Conservation (phyloP, 1,139 yeast species). For the Sugiyamaella pinicola region DNA sequence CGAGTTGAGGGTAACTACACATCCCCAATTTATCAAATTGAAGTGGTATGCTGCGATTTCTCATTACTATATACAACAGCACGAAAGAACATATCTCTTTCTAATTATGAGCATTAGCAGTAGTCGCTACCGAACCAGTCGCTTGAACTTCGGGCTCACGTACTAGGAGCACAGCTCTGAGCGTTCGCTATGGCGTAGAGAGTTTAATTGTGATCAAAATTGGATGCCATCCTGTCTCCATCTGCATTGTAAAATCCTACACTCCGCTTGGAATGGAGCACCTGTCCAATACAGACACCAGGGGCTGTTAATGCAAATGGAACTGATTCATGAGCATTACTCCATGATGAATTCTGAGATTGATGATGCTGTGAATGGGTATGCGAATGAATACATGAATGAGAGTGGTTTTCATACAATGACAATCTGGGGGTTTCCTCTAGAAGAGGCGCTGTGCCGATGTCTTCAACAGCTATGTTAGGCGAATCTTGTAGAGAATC, state of each 20-base stretch:
- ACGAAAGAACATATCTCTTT: too few species aligned
- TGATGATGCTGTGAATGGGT: background rate
- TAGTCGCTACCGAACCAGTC: too few species aligned
- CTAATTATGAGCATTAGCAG: too few species aligned
- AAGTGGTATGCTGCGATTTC: too few species aligned
- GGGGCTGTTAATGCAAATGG: constrained; percentile 23
- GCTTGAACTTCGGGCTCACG: too few species aligned
- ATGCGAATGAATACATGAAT: background rate
- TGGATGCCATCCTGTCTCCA: background rate
- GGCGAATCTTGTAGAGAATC: background rate
- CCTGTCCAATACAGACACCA: constrained; percentile 25
- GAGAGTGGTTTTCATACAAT: background rate
- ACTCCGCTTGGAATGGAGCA: constrained; percentile 25
- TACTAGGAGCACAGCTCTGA: too few species aligned
- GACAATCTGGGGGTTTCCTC: background rate
- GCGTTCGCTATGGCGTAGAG: too few species aligned
- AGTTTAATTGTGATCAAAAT: too few species aligned
- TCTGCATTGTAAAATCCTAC: background rate
- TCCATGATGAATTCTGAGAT: constrained; percentile 17
- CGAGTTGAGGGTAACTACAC: too few species aligned
- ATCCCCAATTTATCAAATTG: too few species aligned
- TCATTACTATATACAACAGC: too few species aligned
- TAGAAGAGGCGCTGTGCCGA: background rate
- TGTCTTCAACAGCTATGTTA: background rate
- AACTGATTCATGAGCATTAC: constrained; percentile 12